These are phyloP conservation scores for Suillus americanus DNA, from an alignment of 768 basidiomycete species.

Conservation along the genomic window DNA sequence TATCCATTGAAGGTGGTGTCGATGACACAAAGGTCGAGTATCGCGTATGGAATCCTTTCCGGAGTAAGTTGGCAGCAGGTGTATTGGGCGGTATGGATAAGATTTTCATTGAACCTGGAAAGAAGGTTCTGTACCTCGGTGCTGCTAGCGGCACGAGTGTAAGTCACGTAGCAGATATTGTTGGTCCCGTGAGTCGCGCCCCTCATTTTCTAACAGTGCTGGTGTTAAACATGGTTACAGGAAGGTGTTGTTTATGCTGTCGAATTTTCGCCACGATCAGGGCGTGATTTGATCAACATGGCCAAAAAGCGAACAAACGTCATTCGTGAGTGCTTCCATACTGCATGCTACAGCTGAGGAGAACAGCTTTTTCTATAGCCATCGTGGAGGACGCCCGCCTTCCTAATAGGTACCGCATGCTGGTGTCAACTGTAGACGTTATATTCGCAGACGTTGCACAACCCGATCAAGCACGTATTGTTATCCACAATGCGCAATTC, in stretches of 20 bases:
- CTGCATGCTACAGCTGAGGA: not conserved
- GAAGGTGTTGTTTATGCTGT: conserved; percentile 98
- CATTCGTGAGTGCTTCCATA: conserved; percentile 66
- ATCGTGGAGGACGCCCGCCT: conserved; percentile 97
- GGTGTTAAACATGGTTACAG: conserved; percentile 37
- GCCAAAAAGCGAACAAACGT: conserved; percentile 99
- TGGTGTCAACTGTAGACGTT: conserved; percentile 92
- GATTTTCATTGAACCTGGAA: conserved; percentile 90
- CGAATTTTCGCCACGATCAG: conserved; percentile 95
- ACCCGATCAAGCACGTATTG: conserved; percentile 98
- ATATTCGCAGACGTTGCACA: conserved; percentile 99
- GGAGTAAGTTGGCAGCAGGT: conserved; percentile 94
- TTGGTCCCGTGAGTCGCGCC: conserved; percentile 75
- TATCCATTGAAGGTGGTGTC: conserved; percentile 74
- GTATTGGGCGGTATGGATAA: conserved; percentile 93
- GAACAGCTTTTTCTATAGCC: conserved; percentile 43
- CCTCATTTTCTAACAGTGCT: conserved; percentile 8
- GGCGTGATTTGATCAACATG: conserved; percentile 98
- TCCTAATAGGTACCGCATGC: conserved; percentile 97
- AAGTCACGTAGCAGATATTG: conserved; percentile 98
- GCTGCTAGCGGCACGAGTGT: conserved; percentile 98
- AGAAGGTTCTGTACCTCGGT: conserved; percentile 96
- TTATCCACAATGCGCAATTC: conserved; percentile 86
- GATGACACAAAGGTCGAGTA: conserved; percentile 92
- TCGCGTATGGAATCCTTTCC: conserved; percentile 99